phyloP scores from a whole-genome alignment of 768 basidiomycete species.

The Trametes gibbosa region DNA sequence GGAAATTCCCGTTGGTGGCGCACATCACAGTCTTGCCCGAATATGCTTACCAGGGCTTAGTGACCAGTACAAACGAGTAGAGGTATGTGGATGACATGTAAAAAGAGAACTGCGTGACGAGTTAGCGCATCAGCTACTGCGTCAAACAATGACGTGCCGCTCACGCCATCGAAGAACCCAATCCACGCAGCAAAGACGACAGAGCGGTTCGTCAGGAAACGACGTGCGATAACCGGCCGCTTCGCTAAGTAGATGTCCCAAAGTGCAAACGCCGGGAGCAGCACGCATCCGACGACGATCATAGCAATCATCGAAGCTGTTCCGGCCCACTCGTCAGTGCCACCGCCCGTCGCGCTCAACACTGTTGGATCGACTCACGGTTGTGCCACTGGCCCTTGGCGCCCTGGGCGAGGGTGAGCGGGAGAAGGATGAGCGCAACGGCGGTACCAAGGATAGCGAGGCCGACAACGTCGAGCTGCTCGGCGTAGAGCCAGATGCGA shows the following conservation, averaged over 20 bases:
- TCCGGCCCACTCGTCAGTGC: no score
- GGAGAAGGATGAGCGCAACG: conserved; percentile 31
- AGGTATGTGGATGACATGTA: conserved; percentile 73
- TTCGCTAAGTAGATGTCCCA: conserved; percentile 35
- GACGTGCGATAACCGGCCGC: conserved; percentile 34
- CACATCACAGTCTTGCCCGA: conserved; percentile 25
- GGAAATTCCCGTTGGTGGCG: not conserved
- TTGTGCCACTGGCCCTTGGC: conserved; percentile 28
- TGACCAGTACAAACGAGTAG: conserved; percentile 58
- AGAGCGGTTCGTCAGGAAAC: conserved; percentile 34
- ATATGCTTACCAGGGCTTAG: conserved; percentile 36
- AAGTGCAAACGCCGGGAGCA: conserved; percentile 28
- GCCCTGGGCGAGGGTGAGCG: conserved; percentile 29
- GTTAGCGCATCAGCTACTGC: conserved; percentile 14
- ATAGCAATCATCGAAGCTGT: conserved; percentile 33
- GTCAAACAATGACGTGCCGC: not conserved
- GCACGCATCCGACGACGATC: conserved; percentile 30
- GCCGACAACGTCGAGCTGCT: conserved; percentile 32
- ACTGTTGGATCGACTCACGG: conserved; percentile 27
- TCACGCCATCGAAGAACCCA: conserved; percentile 28
- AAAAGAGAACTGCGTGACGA: conserved; percentile 48
- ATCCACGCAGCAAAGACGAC: conserved; percentile 30
- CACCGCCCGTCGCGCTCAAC: conserved; percentile 2
- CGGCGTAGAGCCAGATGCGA: conserved; percentile 22
- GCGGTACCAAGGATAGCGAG: conserved; percentile 30